Conservation (phyloP, 768 basidiomycete genomes). For the Macrolepiota dolichaula region DNA sequence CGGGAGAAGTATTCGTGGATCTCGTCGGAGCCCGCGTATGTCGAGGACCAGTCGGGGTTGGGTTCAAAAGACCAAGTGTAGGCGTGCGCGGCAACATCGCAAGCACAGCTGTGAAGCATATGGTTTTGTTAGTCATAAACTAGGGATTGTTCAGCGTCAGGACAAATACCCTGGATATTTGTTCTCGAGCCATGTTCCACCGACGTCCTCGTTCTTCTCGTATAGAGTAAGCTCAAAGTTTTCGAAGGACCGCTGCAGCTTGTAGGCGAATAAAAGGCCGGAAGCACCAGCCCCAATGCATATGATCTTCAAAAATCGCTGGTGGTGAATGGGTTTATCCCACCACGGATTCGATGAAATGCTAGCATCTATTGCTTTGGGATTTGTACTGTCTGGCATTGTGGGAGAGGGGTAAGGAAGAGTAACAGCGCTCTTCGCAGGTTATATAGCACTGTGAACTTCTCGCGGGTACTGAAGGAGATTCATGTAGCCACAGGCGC, state of each 20-base stretch:
- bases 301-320: constrained; percentile 26
- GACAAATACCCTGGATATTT: constrained; percentile 13
- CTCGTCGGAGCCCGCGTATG: constrained; percentile 28
- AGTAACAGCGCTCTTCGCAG: not conserved
- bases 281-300: constrained; percentile 33
- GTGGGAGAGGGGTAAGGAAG: not conserved
- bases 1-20: constrained; percentile 26
- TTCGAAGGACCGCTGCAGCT: constrained; percentile 30
- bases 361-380: not conserved
- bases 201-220: constrained; percentile 28
- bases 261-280: constrained; percentile 29
- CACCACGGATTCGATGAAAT: not conserved
- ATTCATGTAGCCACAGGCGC: not conserved
- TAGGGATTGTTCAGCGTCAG: too few relatives aligned
- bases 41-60: constrained; percentile 28
- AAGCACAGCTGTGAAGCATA: constrained; percentile 29
- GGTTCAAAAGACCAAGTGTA: constrained; percentile 32
- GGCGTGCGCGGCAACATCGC: constrained; percentile 29
- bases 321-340: constrained; percentile 23
- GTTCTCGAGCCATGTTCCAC: constrained; percentile 34
- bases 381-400: not conserved
- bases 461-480: not conserved
- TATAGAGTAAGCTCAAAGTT: constrained; percentile 28
- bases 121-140: constrained; percentile 31
- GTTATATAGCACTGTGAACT: not conserved